Conservation (phyloP, 2,329 filamentous ascomycete genomes). For the Penicillium sp. region DNA sequence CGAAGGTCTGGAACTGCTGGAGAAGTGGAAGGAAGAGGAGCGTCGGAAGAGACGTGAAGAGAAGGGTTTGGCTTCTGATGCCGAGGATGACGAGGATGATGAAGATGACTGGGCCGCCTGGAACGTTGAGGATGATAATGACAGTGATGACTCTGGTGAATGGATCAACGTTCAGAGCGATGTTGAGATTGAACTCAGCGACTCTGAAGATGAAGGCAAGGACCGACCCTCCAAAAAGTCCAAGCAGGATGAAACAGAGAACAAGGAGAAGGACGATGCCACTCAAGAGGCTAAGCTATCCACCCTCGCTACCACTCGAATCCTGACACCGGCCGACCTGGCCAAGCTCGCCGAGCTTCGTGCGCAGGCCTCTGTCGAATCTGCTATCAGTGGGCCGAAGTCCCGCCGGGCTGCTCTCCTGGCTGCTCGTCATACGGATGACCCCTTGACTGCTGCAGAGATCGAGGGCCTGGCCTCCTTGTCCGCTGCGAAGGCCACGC, state of each 20-base stretch:
- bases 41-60: conserved; percentile 72
- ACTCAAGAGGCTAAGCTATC: conserved; percentile 41
- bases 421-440: conserved; percentile 73
- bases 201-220: conserved; percentile 71
- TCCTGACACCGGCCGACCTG: conserved; percentile 94
- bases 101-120: conserved; percentile 62
- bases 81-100: conserved; percentile 62
- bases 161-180: conserved; percentile 92
- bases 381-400: conserved; percentile 55
- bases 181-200: conserved; percentile 72
- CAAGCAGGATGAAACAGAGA: conserved; percentile 51
- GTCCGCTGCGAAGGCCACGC: conserved; percentile 73
- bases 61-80: conserved; percentile 66
- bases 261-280: conserved; percentile 37
- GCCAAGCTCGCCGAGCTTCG: conserved; percentile 90
- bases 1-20: conserved; percentile 87
- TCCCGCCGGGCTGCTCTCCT: conserved; percentile 51
- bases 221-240: conserved; percentile 65
- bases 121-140: conserved; percentile 62
- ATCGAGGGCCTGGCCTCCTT: conserved; percentile 85
- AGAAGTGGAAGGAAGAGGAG: conserved; percentile 92
- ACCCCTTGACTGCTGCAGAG: conserved; percentile 84
- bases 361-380: conserved; percentile 70
- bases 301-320: conserved; percentile 86
- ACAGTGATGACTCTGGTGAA: conserved; percentile 75